These are phyloP conservation scores for Leucocoprinus sp. DNA, from an alignment of 768 basidiomycete species.

Conservation along the genomic window DNA sequence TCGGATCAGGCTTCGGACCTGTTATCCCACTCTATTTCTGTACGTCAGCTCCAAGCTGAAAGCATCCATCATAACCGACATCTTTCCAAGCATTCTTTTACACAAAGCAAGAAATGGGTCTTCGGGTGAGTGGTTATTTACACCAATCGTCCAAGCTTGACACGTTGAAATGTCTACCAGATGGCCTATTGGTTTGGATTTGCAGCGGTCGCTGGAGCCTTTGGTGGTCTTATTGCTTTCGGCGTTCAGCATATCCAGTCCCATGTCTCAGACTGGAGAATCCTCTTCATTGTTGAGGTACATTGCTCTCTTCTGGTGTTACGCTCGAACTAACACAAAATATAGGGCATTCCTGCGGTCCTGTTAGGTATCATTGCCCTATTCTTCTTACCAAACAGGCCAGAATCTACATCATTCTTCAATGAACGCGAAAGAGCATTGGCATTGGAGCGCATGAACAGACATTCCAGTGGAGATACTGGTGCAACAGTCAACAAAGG, in stretches of 20 bases:
- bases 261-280: slow-evolving; percentile 44
- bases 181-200: slow-evolving; percentile 82
- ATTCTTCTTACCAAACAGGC: slow-evolving; percentile 57
- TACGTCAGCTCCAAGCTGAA: slow-evolving; percentile 25
- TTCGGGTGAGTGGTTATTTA: slow-evolving; percentile 44
- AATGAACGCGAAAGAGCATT: slow-evolving; percentile 46
- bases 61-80: neutral
- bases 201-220: slow-evolving; percentile 77
- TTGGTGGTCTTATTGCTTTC: slow-evolving; percentile 78
- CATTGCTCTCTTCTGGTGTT: neutral
- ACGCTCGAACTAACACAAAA: neutral
- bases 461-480: slow-evolving; percentile 56
- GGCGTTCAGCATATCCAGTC: slow-evolving; percentile 58
- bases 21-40: slow-evolving; percentile 74
- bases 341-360: slow-evolving; percentile 59
- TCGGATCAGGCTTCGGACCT: slow-evolving; percentile 74
- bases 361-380: slow-evolving; percentile 49
- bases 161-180: no score
- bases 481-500: slow-evolving; percentile 61
- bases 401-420: slow-evolving; percentile 59
- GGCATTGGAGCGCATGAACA: slow-evolving; percentile 59
- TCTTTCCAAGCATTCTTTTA: slow-evolving; percentile 58
- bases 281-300: slow-evolving; percentile 72
- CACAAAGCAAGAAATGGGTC: slow-evolving; percentile 64
- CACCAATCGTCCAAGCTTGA: no score